Conservation (phyloP, 2,329 filamentous ascomycete genomes). For the Monilinia aucupariae region DNA sequence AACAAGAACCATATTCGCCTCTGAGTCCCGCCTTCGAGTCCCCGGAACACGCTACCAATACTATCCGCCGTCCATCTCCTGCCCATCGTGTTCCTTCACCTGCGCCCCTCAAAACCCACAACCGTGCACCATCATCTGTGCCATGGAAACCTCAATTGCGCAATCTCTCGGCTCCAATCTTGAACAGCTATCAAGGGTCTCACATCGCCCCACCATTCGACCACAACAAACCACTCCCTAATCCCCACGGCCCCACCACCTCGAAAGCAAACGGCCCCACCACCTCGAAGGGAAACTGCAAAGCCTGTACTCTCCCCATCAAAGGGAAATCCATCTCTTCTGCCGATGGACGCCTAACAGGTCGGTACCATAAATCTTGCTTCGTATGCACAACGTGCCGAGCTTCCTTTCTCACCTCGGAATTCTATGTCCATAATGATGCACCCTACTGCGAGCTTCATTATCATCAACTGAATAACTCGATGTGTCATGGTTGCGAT, state of each 20-base stretch:
- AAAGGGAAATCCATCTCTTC: conserved; percentile 90
- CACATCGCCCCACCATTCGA: conserved; percentile 14
- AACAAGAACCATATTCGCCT: conserved; percentile 12
- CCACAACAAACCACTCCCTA: too few species aligned
- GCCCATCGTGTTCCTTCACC: conserved; percentile 6
- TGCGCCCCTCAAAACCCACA: conserved; percentile 4
- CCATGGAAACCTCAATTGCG: not conserved
- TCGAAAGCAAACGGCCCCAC: conserved; percentile 3
- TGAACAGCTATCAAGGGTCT: conserved; percentile 19
- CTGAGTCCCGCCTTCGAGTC: conserved; percentile 22
- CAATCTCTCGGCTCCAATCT: not conserved
- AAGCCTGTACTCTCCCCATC: conserved; percentile 73
- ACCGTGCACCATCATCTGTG: not conserved
- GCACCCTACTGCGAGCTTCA: conserved; percentile 85
- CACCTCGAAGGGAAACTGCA: conserved; percentile 59
- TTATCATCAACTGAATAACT: conserved; percentile 88
- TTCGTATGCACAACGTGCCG: conserved; percentile 86
- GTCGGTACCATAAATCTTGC: conserved; percentile 90
- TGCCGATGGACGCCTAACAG: conserved; percentile 84
- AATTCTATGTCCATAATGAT: conserved; percentile 88
- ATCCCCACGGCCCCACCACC: conserved; percentile 8
- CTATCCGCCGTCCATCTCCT: conserved; percentile 30
- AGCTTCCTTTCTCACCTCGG: conserved; percentile 74
- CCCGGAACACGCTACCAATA: conserved; percentile 45
- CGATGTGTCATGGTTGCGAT: conserved; percentile 73